Evolutionary conservation across 2,329 filamentous ascomycete species (phyloP), one percentile per base, ranked within the genome.

Genomic region (Simplicillium aogashimaense): DNA sequence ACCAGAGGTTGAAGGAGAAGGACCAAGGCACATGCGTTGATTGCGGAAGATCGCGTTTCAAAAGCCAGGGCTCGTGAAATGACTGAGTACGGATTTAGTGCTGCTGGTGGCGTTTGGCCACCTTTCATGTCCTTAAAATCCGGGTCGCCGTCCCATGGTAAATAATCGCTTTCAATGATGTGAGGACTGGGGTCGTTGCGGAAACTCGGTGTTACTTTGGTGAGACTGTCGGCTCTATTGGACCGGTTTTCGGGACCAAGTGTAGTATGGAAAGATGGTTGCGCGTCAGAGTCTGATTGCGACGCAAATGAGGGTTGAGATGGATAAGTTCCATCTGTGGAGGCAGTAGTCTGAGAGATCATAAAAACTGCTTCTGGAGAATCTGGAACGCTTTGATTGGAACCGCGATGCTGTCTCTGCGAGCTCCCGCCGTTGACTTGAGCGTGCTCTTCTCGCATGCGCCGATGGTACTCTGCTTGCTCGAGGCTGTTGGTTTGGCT

Each of bases 21-120:
- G 5, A 81, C 55, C 48, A 82, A 80, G 20, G 74, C 72, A 0
- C 77, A 71, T 1, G 77, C 75, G 45, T 76, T 74, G 17, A 81
- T 61, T 2, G 74, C 68, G 0, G 74, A 78, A 2, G 67, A 69
- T 36, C 64, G 66, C 6, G 65, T 65, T 50, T 81, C 77, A 42
- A 76, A 80, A 5, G 66, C 60, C 1, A 82, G 60, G 0, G 74
- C 69, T 4, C 73, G 67, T 11, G 64, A 58, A 7, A 81, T 57
- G 8, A 80, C 60, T 1, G 65, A 59, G 38, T 74, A 72, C 0
- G 78, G 76, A 36, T 80, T 65, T 2, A 81, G 65, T 0, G 76
- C 70, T 1, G 61, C 53, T 3, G 48, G 38, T 8, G 45, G 11
- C 40, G 12, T 51, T 25, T 45, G 1, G 16, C 28, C 4, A 38